Percentiles rank a stretch among this genome's conserved stretches.
Conservation (phyloP, 2,329 filamentous ascomycete genomes). For the Trichoderma aggressivum region DNA sequence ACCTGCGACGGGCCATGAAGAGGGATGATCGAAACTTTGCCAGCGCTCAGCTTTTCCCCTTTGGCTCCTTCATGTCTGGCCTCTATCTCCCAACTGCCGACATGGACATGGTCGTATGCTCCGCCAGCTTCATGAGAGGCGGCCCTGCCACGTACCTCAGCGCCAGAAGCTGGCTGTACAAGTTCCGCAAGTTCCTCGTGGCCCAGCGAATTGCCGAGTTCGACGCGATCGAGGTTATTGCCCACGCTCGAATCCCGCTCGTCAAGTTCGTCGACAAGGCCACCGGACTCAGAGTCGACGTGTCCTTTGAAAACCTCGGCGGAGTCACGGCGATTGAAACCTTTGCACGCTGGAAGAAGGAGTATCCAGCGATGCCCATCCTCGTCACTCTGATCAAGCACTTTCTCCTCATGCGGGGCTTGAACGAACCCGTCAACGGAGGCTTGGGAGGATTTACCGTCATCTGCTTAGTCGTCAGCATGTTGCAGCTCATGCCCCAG, state of each 20-base stretch:
- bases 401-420: conserved; percentile 78
- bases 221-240: conserved; percentile 64
- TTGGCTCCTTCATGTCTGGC: conserved; percentile 92
- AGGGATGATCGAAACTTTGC: conserved; percentile 47
- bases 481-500: conserved; percentile 76
- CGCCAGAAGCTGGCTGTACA: conserved; percentile 56
- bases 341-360: conserved; percentile 72
- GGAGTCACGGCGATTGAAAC: conserved; percentile 78
- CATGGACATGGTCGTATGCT: conserved; percentile 87
- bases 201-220: conserved; percentile 54
- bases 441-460: conserved; percentile 92
- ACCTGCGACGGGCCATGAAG: conserved; percentile 60
- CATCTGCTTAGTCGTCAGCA: conserved; percentile 87
- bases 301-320: conserved; percentile 90
- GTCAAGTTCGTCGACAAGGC: conserved; percentile 81
- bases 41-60: conserved; percentile 65
- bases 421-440: conserved; percentile 89
- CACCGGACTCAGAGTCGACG: conserved; percentile 81
- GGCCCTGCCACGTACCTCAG: conserved; percentile 46
- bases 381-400: conserved; percentile 90
- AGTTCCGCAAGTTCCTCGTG: conserved; percentile 60
- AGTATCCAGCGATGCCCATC: conserved; percentile 81
- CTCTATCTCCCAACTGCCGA: conserved; percentile 71
- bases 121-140: conserved; percentile 52
- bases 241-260: conserved; percentile 78